These are phyloP conservation scores for Chrysoporthe austroafricana DNA, from an alignment of 2,329 filamentous ascomycete genomes.

Conservation along the genomic window DNA sequence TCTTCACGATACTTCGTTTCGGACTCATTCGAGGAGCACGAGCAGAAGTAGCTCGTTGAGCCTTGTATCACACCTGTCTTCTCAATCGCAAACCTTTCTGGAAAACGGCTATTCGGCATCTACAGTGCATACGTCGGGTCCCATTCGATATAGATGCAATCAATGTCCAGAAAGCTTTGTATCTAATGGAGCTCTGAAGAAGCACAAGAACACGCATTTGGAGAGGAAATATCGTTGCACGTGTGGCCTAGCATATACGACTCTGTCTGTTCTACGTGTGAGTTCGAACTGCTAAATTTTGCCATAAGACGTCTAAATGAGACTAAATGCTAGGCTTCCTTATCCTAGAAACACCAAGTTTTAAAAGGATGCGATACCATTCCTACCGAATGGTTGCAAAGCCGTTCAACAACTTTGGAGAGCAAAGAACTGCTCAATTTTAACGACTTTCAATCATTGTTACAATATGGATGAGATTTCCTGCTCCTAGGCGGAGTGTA, in stretches of 20 bases:
- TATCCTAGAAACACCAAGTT: neutral
- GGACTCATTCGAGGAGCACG: neutral
- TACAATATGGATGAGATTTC: neutral
- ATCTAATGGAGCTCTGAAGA: constrained; percentile 5
- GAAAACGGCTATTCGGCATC: neutral
- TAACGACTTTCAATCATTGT: neutral
- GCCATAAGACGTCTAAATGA: neutral
- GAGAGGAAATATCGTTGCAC: constrained; percentile 2
- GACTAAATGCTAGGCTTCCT: neutral
- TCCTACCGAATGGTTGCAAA: neutral
- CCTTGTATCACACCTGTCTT: neutral
- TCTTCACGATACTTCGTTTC: neutral
- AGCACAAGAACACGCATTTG: constrained; percentile 6
- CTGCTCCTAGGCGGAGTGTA: neutral
- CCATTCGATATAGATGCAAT: constrained; percentile 1
- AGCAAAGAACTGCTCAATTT: neutral
- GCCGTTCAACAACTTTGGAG: neutral
- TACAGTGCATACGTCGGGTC: neutral
- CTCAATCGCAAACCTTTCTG: neutral
- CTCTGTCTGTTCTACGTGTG: neutral
- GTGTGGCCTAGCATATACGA: constrained; percentile 8
- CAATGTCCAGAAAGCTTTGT: neutral
- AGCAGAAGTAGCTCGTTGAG: neutral
- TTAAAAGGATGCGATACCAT: neutral
- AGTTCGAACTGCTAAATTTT: neutral